These are phyloP conservation scores for Penicillium cosmopolitanum DNA, from an alignment of 495 filamentous ascomycete genomes.

Conservation along the genomic window DNA sequence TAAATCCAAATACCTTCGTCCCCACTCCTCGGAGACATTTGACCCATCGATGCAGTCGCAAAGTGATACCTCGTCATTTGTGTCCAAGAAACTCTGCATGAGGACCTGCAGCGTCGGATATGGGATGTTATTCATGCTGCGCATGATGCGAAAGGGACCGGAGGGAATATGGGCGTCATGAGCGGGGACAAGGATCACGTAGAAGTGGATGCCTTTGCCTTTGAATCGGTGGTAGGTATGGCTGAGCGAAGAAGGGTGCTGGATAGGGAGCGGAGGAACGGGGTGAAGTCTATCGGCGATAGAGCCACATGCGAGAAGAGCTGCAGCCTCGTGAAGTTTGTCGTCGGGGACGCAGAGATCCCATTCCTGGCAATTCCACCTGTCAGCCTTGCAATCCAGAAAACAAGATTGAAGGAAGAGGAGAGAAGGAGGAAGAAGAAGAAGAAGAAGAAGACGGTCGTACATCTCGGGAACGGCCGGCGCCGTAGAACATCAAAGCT, in stretches of 20 bases:
- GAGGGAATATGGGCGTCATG: slow-evolving; percentile 34
- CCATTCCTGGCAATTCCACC: slow-evolving; percentile 28
- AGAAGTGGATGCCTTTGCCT: slow-evolving; percentile 34
- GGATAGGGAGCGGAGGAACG: slow-evolving; percentile 21
- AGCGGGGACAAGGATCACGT: slow-evolving; percentile 38
- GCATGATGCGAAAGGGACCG: slow-evolving; percentile 33
- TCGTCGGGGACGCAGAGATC: slow-evolving; percentile 34
- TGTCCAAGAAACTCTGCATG: slow-evolving; percentile 43
- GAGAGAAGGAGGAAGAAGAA: background rate
- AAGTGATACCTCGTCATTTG: slow-evolving; percentile 34
- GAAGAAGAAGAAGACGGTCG: slow-evolving; percentile 12
- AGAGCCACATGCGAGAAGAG: slow-evolving; percentile 17
- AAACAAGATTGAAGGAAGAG: background rate
- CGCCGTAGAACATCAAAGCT: slow-evolving; percentile 35
- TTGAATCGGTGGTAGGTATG: slow-evolving; percentile 41
- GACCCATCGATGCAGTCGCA: slow-evolving; percentile 42
- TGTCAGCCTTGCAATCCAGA: slow-evolving; percentile 16
- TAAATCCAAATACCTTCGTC: slow-evolving; percentile 34
- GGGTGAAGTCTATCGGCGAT: slow-evolving; percentile 22
- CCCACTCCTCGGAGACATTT: slow-evolving; percentile 44
- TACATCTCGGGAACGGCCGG: slow-evolving; percentile 35
- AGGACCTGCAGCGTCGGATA: slow-evolving; percentile 38
- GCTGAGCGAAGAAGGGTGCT: slow-evolving; percentile 32
- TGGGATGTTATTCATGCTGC: slow-evolving; percentile 38
- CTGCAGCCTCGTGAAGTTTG: slow-evolving; percentile 21